Percentiles rank a stretch among this genome's conserved stretches.
Evolutionary conservation across 2,329 filamentous ascomycete species (phyloP).

Genomic region (Dothidotthia symphoricarpi): DNA sequence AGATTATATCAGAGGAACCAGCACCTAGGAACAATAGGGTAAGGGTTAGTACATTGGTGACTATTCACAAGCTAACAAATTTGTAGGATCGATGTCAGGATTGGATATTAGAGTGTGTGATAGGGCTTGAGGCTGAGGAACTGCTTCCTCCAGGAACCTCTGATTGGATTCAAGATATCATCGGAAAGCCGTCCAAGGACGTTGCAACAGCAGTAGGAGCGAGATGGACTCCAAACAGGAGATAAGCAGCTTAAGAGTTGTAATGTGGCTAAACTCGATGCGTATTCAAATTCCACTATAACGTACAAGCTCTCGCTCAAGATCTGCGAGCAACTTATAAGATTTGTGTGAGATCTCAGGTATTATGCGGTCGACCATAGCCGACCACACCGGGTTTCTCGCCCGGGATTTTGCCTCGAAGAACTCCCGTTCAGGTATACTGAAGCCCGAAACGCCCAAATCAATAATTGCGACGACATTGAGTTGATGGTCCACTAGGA

Average conservation of each 20-base stretch:
- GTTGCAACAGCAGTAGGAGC: constrained; percentile 3
- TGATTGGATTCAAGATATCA: constrained; percentile 1
- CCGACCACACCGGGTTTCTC: constrained; percentile 9
- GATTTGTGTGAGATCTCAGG: constrained; percentile 5
- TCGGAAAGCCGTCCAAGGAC: constrained; percentile 5
- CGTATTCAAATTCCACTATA: constrained; percentile 7
- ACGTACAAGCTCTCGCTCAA: constrained; percentile 7
- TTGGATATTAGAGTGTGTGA: constrained; percentile 5
- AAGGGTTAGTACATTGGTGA: too few species aligned
- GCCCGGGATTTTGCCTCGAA: constrained; percentile 15
- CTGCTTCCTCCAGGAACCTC: background rate
- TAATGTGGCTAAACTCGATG: background rate
- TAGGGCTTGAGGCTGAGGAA: constrained; percentile 6
- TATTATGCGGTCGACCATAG: constrained; percentile 6
- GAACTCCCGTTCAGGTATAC: constrained; percentile 18
- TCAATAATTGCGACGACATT: constrained; percentile 18
- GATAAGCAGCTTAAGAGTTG: background rate
- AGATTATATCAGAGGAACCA: constrained; percentile 6
- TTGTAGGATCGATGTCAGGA: constrained; percentile 3
- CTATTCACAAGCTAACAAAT: too few species aligned
- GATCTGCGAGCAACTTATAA: constrained; percentile 4
- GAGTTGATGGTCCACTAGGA: constrained; percentile 8
- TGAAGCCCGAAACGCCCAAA: constrained; percentile 19
- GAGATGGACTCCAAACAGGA: constrained; percentile 2
- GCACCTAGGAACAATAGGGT: constrained; percentile 4